phyloP scores from a whole-genome alignment of 1,284 basidiomycete genomes.

The Tremellales sp. region DNA sequence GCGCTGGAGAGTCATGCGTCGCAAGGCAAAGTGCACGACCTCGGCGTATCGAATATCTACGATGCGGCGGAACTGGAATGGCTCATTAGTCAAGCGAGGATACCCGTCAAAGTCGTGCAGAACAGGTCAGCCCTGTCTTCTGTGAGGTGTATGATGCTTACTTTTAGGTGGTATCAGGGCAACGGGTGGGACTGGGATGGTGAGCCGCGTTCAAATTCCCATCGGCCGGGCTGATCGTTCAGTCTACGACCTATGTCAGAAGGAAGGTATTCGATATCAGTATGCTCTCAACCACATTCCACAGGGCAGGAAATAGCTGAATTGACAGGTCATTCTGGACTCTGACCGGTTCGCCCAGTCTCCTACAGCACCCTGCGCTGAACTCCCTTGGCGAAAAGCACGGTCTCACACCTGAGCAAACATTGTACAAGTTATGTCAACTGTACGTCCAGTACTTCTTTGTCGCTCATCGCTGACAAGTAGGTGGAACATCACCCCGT shows the following conservation, averaged over 20 bases:
- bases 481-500: conserved; percentile 41
- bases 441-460: conserved; percentile 17
- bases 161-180: conserved; percentile 63
- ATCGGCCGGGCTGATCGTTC: background rate
- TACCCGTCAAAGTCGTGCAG: conserved; percentile 67
- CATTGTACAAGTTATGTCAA: conserved; percentile 64
- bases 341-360: conserved; percentile 64
- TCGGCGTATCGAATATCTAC: conserved; percentile 75
- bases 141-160: background rate
- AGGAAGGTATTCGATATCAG: conserved; percentile 66
- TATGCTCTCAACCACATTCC: conserved; percentile 41
- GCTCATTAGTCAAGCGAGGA: conserved; percentile 50
- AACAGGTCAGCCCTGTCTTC: conserved; percentile 52
- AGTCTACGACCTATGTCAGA: conserved; percentile 42
- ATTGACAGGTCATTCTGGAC: conserved; percentile 74
- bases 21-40: conserved; percentile 58
- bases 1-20: conserved; percentile 60
- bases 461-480: background rate
- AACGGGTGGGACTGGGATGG: conserved; percentile 67
- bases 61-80: conserved; percentile 57
- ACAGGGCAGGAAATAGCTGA: background rate
- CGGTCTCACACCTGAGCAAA: conserved; percentile 60
- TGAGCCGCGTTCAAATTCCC: conserved; percentile 2
- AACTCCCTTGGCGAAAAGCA: conserved; percentile 52
- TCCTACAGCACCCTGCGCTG: conserved; percentile 56